Base-by-base conservation (phyloP, 345 rosid species). In the Jatropha curcas region DNA sequence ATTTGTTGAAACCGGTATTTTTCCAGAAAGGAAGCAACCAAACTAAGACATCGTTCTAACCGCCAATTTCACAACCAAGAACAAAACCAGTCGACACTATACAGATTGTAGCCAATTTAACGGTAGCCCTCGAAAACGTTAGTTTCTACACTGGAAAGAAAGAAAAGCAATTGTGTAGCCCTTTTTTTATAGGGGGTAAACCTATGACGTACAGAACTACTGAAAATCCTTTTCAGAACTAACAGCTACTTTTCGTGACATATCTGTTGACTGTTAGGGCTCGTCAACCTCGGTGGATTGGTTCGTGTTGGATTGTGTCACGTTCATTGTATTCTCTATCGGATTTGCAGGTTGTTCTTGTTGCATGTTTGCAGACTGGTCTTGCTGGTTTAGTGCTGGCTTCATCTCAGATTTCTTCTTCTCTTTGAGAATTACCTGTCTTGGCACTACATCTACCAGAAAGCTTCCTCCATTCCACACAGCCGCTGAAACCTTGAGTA, bases 401-500 rank as follows among this genome's bases (percentile, higher is more conserved):
- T 30, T 67, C 67, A 57, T 82, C 73, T 82, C 91, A 7, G 85
- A 67, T 76, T 84, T 89, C 74, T 85, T 92, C 75, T 87, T 84
- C 85, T 92, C 92, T 79, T 94, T 92, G 70, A 84, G 87, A 33
- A 92, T 92, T 74, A 88, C 93, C 90, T 92, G 97, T 58, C 86
- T 83, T 0, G 98, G 98, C 98, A 92, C 83, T 57, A 90, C 98
- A 59, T 90, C 98, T 39, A 94, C 75, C 60, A 92, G 85, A 70
- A 94, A 94, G 88, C 89, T 92, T 55, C 92, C 98, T 20, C 98
- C 98, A 68, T 92, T 94, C 97, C 97, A 94, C 12, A 89, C 87
- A 0, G 98, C 78, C 5, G 98, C 98, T 0, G 98, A 92, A 55
- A 94, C 82, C 87, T 92, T 94, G 14, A 94, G 89, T 58, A 92